Percentiles rank a stretch among this genome's conserved stretches.
These are phyloP conservation scores for Beta macrorhiza DNA, from an alignment of 179 eudicot species.

Conservation along the genomic window DNA sequence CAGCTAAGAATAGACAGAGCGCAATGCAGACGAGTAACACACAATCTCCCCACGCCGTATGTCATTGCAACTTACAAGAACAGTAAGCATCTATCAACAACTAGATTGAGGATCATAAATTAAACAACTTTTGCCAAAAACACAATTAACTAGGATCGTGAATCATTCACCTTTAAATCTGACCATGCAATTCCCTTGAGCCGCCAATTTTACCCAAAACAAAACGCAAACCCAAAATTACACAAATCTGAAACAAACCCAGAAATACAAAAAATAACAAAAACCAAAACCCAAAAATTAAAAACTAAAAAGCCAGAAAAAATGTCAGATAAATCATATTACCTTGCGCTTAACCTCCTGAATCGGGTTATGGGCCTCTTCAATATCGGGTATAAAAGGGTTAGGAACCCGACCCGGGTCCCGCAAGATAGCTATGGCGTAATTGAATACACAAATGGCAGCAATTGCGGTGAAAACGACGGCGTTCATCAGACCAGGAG, in stretches of 20 bases:
- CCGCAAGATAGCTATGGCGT: slow-evolving; percentile 52
- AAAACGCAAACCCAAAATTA: slow-evolving; percentile 1
- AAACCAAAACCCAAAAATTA: not conserved
- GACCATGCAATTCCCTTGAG: slow-evolving; percentile 20
- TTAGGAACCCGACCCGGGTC: slow-evolving; percentile 90
- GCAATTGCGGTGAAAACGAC: slow-evolving; percentile 58
- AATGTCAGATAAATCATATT: not conserved
- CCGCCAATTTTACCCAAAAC: slow-evolving; percentile 4
- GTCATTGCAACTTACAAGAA: not conserved
- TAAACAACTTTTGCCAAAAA: not conserved
- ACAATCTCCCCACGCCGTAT: not conserved
- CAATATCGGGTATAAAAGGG: slow-evolving; percentile 71
- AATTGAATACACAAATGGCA: slow-evolving; percentile 48
- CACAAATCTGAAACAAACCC: slow-evolving; percentile 13
- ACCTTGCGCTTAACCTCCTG: slow-evolving; percentile 98
- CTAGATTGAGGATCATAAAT: not conserved
- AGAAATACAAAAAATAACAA: not conserved
- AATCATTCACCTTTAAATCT: slow-evolving; percentile 22
- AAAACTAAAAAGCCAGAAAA: not conserved
- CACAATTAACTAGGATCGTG: not conserved
- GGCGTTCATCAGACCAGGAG: slow-evolving; percentile 81
- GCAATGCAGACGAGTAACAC: not conserved
- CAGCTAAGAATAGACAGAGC: not conserved
- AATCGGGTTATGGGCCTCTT: slow-evolving; percentile 54
- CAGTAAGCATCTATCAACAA: not conserved